A percentile compares a stretch with the other conserved stretches of the same genome.
Evolutionary conservation across 176 grass and related monocot genomes (phyloP).

Genomic region (Avena insularis): DNA sequence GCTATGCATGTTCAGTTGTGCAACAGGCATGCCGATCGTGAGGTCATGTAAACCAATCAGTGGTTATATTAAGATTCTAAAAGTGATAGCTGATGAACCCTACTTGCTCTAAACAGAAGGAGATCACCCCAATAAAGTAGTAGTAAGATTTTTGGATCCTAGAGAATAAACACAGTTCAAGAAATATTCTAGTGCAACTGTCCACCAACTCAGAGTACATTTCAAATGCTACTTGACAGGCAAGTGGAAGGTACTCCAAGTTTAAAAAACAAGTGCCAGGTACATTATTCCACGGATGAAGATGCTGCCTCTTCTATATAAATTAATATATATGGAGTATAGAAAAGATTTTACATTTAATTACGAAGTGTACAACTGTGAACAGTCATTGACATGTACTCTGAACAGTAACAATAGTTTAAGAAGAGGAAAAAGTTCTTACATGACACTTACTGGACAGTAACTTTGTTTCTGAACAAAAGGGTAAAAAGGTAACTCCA

Average conservation of each 20-base stretch:
- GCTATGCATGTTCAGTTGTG: not conserved
- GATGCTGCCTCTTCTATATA: not conserved
- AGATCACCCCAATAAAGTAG: not conserved
- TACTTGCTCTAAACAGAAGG: slow-evolving; percentile 2
- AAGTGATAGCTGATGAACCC: not conserved
- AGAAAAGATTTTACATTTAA: slow-evolving; percentile 27
- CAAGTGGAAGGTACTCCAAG: not conserved
- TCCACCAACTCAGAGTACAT: not conserved
- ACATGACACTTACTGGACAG: slow-evolving; percentile 45
- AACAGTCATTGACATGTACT: slow-evolving; percentile 28
- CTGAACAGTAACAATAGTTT: slow-evolving; percentile 19
- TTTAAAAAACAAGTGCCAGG: not conserved
- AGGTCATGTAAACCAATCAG: not conserved
- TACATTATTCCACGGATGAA: not conserved
- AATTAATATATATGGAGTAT: not conserved
- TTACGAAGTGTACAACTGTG: slow-evolving; percentile 33
- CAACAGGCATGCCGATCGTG: not conserved
- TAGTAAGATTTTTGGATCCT: slow-evolving; percentile 31
- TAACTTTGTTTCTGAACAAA: slow-evolving; percentile 24
- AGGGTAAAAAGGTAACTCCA: not conserved
- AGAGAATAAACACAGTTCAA: slow-evolving; percentile 42
- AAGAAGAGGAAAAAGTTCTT: not conserved
- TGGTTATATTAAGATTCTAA: not conserved
- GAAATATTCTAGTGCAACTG: slow-evolving; percentile 35
- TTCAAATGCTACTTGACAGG: not conserved